phyloP scores from a whole-genome alignment of 108 stramenopile species.

The Bacterosira constricta region DNA sequence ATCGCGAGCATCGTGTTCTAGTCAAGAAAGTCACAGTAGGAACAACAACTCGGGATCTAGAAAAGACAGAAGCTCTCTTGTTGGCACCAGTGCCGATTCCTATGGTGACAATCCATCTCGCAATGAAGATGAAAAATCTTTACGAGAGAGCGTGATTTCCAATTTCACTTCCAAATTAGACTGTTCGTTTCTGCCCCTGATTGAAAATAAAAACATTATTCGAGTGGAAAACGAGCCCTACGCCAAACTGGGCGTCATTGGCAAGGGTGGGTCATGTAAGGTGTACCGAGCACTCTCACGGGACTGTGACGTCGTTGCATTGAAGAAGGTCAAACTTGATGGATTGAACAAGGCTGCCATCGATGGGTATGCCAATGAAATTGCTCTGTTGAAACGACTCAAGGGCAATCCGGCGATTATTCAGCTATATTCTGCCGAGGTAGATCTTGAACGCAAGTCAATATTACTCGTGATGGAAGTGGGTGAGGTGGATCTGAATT shows the following conservation, averaged over 20 bases:
- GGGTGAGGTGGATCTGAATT: conserved; percentile 96
- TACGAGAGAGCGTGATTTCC: conserved; percentile 19
- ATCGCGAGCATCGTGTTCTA: conserved; percentile 5
- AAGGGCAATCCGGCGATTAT: conserved; percentile 94
- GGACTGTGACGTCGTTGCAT: conserved; percentile 87
- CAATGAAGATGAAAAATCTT: background rate
- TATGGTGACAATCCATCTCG: background rate
- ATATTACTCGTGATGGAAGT: conserved; percentile 94
- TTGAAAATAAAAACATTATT: conserved; percentile 82
- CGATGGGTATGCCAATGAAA: conserved; percentile 98
- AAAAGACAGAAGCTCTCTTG: background rate
- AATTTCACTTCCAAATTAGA: conserved; percentile 22
- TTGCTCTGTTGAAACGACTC: conserved; percentile 85
- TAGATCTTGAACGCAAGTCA: conserved; percentile 81
- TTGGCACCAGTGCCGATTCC: background rate
- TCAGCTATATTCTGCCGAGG: conserved; percentile 88
- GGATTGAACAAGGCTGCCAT: conserved; percentile 82
- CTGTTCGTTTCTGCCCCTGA: conserved; percentile 72
- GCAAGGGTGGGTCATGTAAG: conserved; percentile 96
- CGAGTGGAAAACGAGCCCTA: conserved; percentile 83
- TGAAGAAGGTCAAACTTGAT: conserved; percentile 95
- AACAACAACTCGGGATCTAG: background rate
- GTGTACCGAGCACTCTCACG: conserved; percentile 89
- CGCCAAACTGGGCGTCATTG: conserved; percentile 93
- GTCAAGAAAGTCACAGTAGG: background rate